These are phyloP conservation scores for Xylaria sp. DNA, from an alignment of 2,329 filamentous ascomycete species.

Conservation along the genomic window DNA sequence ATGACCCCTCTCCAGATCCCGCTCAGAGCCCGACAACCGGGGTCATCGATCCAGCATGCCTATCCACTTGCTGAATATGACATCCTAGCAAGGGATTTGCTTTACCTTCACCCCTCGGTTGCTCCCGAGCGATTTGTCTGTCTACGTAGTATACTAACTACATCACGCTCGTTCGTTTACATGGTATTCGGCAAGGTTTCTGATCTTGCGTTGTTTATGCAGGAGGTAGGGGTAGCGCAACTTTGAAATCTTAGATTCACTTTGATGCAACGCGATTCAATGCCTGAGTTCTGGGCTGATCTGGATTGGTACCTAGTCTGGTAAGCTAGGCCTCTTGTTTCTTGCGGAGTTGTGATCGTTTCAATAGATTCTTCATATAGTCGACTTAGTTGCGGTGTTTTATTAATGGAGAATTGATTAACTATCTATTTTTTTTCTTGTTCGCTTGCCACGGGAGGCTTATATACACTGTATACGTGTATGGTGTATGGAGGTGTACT, in stretches of 20 bases:
- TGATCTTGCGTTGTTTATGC: slow-evolving; percentile 1
- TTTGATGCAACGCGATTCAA: neutral
- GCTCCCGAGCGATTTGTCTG: slow-evolving; percentile 8
- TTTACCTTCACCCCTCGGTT: neutral
- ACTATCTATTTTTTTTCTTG: too few species aligned
- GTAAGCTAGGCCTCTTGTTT: neutral
- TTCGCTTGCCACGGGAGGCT: too few species aligned
- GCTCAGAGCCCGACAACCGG: slow-evolving; percentile 20
- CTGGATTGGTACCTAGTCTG: neutral
- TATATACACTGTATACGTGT: too few species aligned
- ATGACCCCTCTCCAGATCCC: slow-evolving; percentile 4
- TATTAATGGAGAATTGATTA: too few species aligned
- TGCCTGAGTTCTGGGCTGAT: neutral
- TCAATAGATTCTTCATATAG: too few species aligned
- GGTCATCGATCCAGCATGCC: neutral
- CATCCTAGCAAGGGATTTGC: neutral
- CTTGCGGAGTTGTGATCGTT: too few species aligned
- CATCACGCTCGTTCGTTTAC: neutral
- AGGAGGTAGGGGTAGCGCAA: slow-evolving; percentile 5
- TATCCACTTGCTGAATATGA: too few species aligned
- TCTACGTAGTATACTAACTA: too few species aligned
- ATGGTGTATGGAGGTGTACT: too few species aligned
- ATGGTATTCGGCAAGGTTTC: neutral
- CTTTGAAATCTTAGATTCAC: neutral
- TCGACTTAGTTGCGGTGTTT: too few species aligned